These are phyloP conservation scores for Picochlorum sp. DNA, from an alignment of 139 green algal genomes.

Conservation along the genomic window DNA sequence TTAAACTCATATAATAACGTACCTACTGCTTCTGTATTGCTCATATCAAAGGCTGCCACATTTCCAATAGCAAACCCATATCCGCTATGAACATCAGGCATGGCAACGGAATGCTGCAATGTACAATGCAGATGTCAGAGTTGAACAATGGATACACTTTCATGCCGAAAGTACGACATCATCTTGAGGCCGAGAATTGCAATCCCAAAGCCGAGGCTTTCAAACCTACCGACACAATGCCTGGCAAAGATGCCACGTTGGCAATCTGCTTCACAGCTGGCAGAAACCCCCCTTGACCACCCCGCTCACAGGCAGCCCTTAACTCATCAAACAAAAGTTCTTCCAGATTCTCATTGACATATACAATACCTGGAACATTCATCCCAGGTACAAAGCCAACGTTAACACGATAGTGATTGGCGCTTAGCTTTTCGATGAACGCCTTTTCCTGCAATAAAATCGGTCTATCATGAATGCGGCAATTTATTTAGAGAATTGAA, in stretches of 20 bases:
- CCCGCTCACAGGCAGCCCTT: slow-evolving; percentile 19
- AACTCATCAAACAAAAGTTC: slow-evolving; percentile 74
- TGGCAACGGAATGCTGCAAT: slow-evolving; percentile 63
- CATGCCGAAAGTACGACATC: too few species aligned
- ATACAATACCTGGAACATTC: slow-evolving; percentile 68
- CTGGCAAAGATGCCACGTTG: slow-evolving; percentile 79
- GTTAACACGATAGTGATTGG: slow-evolving; percentile 62
- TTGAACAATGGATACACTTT: too few species aligned
- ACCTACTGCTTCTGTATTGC: slow-evolving; percentile 59
- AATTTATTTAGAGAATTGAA: too few species aligned
- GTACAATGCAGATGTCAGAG: not conserved
- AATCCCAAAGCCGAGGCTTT: too few species aligned
- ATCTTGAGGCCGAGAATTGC: too few species aligned
- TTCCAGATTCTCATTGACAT: slow-evolving; percentile 67
- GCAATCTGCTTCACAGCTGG: slow-evolving; percentile 82
- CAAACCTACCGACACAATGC: slow-evolving; percentile 58
- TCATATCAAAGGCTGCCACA: slow-evolving; percentile 85
- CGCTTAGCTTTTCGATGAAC: slow-evolving; percentile 38
- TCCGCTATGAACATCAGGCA: slow-evolving; percentile 82
- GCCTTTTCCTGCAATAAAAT: not conserved
- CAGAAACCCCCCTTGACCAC: slow-evolving; percentile 55
- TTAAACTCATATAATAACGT: too few species aligned
- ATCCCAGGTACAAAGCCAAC: slow-evolving; percentile 79
- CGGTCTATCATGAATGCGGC: too few species aligned
- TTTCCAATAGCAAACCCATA: slow-evolving; percentile 93